phyloP scores from a whole-genome alignment of 768 basidiomycete genomes.

The Rhodosporidiobolus sp. region DNA sequence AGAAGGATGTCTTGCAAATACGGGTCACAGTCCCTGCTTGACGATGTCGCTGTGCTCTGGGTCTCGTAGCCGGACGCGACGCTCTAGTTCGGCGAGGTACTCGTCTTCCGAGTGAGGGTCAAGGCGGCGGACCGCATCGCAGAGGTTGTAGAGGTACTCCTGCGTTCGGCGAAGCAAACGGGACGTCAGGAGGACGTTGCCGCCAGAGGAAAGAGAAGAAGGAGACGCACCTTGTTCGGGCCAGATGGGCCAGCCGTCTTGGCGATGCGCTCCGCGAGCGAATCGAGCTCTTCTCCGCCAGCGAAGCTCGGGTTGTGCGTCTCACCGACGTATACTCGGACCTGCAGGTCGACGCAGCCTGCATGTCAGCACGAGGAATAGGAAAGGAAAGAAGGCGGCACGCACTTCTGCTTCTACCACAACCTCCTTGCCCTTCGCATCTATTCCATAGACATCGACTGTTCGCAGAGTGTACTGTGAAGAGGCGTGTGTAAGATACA shows the following conservation, averaged over 20 bases:
- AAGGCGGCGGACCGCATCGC: slow-evolving; percentile 67
- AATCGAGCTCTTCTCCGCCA: slow-evolving; percentile 73
- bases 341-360: background rate
- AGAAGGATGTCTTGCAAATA: no score
- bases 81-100: slow-evolving; percentile 74
- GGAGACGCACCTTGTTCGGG: slow-evolving; percentile 67
- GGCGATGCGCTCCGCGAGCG: slow-evolving; percentile 68
- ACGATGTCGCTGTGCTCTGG: background rate
- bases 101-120: slow-evolving; percentile 71
- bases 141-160: slow-evolving; percentile 84
- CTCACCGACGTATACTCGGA: slow-evolving; percentile 73
- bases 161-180: slow-evolving; percentile 49
- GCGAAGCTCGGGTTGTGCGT: slow-evolving; percentile 85
- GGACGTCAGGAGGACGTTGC: background rate
- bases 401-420: slow-evolving; percentile 52
- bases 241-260: slow-evolving; percentile 79
- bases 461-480: slow-evolving; percentile 80
- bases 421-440: slow-evolving; percentile 58
- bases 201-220: background rate
- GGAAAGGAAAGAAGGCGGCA: background rate
- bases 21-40: background rate
- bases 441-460: slow-evolving; percentile 66
- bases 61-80: slow-evolving; percentile 44
- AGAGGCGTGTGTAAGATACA: no score
- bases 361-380: no score